These are phyloP conservation scores for Hyphodiscus sp. DNA, from an alignment of 2,329 filamentous ascomycete species.

Conservation along the genomic window DNA sequence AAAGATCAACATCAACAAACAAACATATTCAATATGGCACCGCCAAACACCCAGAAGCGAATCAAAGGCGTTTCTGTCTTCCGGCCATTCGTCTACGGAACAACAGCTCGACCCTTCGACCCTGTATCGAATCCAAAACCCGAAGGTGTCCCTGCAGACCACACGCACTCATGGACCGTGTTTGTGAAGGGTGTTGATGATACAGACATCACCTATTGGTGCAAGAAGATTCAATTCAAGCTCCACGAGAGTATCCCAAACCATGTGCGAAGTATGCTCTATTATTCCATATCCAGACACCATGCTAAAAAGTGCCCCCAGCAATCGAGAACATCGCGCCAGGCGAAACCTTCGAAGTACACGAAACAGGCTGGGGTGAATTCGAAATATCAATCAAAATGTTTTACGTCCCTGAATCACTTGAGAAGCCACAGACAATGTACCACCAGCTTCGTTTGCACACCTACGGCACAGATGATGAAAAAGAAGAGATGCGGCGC, in stretches of 20 bases:
- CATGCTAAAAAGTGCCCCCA: constrained; percentile 19
- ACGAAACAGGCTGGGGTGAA: constrained; percentile 95
- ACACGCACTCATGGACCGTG: constrained; percentile 95
- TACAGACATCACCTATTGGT: constrained; percentile 89
- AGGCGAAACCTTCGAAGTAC: constrained; percentile 69
- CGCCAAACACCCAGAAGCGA: constrained; percentile 52
- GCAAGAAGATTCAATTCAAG: constrained; percentile 96
- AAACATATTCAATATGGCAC: constrained; percentile 45
- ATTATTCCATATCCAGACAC: not conserved
- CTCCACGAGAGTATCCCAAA: constrained; percentile 96
- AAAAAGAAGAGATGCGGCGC: constrained; percentile 50
- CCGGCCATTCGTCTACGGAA: constrained; percentile 67
- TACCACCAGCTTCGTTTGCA: constrained; percentile 91
- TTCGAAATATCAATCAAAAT: constrained; percentile 95
- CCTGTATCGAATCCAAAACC: constrained; percentile 73
- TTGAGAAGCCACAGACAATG: constrained; percentile 91
- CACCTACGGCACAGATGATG: constrained; percentile 78
- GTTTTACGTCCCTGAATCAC: constrained; percentile 81
- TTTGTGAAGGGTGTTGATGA: constrained; percentile 88
- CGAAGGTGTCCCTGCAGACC: constrained; percentile 71
- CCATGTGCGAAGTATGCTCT: constrained; percentile 63
- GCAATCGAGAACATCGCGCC: constrained; percentile 62
- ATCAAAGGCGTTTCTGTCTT: constrained; percentile 59
- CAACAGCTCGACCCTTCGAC: constrained; percentile 72
- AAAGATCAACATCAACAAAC: not conserved